Percentiles rank a stretch among this genome's conserved stretches.
phyloP scores from a whole-genome alignment of 139 green algal species.

The Pseudopediastrum boryanum region DNA sequence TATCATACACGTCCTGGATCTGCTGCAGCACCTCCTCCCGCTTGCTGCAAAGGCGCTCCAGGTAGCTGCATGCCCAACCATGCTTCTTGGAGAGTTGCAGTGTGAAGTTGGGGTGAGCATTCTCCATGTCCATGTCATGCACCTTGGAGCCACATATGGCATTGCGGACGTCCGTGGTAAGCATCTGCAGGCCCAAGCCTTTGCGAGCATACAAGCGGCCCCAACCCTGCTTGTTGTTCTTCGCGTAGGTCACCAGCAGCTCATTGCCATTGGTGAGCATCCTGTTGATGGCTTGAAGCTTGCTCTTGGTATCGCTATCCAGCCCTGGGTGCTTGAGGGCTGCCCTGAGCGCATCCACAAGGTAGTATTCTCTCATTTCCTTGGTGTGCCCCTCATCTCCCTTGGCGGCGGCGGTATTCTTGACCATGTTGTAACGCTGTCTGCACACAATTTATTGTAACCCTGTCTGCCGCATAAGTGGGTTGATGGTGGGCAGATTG shows the following conservation, averaged over 20 bases:
- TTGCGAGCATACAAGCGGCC: neutral
- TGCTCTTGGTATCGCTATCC: neutral
- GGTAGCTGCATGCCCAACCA: neutral
- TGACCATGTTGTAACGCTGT: constrained; percentile 4
- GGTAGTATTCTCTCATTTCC: neutral
- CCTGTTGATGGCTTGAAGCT: neutral
- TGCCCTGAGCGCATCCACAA: neutral
- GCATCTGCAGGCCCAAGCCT: constrained; percentile 1
- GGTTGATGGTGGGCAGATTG: too few species aligned
- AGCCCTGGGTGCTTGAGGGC: neutral
- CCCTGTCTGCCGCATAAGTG: neutral
- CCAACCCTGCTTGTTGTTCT: constrained; percentile 8
- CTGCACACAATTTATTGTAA: neutral
- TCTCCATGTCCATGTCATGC: constrained; percentile 8
- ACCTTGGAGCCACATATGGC: neutral
- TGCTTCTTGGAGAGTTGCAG: constrained; percentile 6
- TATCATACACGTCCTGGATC: neutral
- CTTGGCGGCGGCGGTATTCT: neutral
- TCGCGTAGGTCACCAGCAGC: constrained; percentile 3
- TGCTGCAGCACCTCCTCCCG: neutral
- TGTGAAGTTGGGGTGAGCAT: neutral
- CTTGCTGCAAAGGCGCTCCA: constrained; percentile 1
- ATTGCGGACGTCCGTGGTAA: neutral
- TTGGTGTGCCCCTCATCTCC: constrained; percentile 5
- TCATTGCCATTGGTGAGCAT: constrained; percentile 1